Evolutionary conservation across 2,329 filamentous ascomycete species (phyloP), one percentile per base, ranked within the genome.

Genomic region (Diatrype stigma): DNA sequence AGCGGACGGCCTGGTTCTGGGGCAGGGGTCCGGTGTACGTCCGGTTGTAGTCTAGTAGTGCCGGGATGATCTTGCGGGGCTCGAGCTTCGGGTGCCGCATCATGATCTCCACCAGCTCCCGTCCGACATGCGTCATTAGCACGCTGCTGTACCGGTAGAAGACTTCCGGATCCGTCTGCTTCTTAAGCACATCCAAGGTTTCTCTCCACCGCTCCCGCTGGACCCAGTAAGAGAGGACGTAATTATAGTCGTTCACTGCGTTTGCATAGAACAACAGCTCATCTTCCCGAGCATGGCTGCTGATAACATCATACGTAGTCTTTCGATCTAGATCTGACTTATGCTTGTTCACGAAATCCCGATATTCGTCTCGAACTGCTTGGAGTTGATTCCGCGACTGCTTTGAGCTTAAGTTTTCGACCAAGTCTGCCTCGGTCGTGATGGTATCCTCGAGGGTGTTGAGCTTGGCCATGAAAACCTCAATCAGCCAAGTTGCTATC

Each of bases 101-200:
- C 63, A 99, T 73, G 32, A 99, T 91, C 60, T 99, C 93, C n/a
- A 97, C 88, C 22, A 96, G 76, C 48, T 96, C 92, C 6, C 86
- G 81, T 0, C 93, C 84, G 3, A 86, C 86, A 65, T 96, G 89
- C 16, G 85, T 87, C 87, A 99, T 96, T 45, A 99, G 80, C n/a
- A 97, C 92, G 63, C 87, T 96, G 74, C 90, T 94, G 69, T 97
- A 96, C 56, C 90, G 87, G 75, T 97, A 97, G 71, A 97, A 99
- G 44, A 96, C 89, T 47, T 96, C 90, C 0, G 90, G 83, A 47
- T 96, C 89, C 5, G 86, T 96, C 71, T 99, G 94, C 69, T 89
- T 91, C 73, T 96, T 96, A 48, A 99, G 77, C 38, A 97, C 91
- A 50, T 84, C 82, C 58, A 99, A 76, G 2, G 91, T 90, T 61